Evolutionary conservation across 106 monocot genomes (phyloP).

Genomic region (Phalaenopsis equestris): DNA sequence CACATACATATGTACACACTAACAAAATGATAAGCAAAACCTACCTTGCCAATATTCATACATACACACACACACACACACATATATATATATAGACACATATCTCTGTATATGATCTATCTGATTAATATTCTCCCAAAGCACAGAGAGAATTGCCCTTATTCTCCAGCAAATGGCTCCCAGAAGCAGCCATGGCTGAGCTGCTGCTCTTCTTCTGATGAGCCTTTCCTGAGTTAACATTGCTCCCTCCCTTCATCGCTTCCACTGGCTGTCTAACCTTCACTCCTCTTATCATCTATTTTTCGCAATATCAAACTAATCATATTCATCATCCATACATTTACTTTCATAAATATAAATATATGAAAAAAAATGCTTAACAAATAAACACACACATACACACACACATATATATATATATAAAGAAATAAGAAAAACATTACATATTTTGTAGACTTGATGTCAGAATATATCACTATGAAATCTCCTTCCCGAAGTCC

Average conservation of each 20-base stretch:
- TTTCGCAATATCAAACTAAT: neutral
- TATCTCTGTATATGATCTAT: too few relatives aligned
- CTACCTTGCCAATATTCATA: too few relatives aligned
- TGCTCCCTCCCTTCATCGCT: neutral
- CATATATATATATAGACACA: too few relatives aligned
- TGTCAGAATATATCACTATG: slow-evolving; percentile 26
- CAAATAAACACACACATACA: neutral
- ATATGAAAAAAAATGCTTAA: neutral
- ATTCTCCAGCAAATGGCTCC: too few relatives aligned
- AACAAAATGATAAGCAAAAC: too few relatives aligned
- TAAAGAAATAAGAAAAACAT: neutral
- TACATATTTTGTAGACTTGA: slow-evolving; percentile 24
- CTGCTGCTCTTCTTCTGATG: neutral
- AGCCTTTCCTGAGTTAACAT: slow-evolving; percentile 1
- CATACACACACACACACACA: too few relatives aligned
- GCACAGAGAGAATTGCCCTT: too few relatives aligned
- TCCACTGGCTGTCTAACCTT: slow-evolving; percentile 15
- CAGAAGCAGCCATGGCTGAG: too few relatives aligned
- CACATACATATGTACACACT: too few relatives aligned
- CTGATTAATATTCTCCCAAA: too few relatives aligned
- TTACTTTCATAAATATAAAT: neutral
- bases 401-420: neutral
- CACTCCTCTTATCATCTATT: slow-evolving; percentile 28
- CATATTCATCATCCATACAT: too few relatives aligned
- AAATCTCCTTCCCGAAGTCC: slow-evolving; percentile 28